Evolutionary conservation across 192 early-diverging fungal species (phyloP), one percentile per base, ranked within the genome.

Genomic region (Coemansia sp.): DNA sequence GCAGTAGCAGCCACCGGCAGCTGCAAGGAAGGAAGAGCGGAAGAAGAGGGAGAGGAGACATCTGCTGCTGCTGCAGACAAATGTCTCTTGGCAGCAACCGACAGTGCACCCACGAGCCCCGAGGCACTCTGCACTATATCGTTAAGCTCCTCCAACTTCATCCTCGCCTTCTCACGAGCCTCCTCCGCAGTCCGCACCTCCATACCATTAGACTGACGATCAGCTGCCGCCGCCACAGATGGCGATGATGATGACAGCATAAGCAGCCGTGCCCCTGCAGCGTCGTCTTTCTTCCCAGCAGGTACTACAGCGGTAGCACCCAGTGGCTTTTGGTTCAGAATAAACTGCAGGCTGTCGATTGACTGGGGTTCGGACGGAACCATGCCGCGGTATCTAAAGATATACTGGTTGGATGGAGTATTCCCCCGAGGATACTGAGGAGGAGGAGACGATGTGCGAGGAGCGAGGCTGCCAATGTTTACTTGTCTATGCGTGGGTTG

Each of bases 261-360:
- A 14, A 47, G 36, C 20, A 51, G 24, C 47, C 47, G 22, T 12
- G 47, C 22, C 3, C 47, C 47, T 25, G 24, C 47, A 11, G 10
- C 14, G 47, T 25, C 24, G 11, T n/a, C n/a, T n/a, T n/a, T n/a
- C n/a, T n/a, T n/a, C n/a, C n/a, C n/a, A n/a, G n/a, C n/a, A n/a
- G 24, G 15, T 27, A 51, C 47, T 12, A 51, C 10, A 20, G 36
- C 19, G 20, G 43, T 31, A 19, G 47, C 47, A 36, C 54, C 59
- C 6, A 72, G 54, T 17, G 71, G 71, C 29, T 38, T 60, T 41
- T 67, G 59, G 38, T 60, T 51, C 39, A 73, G 22, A 20, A 73
- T 61, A n/a, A 66, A 73, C 64, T 73, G 62, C 49, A 73, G 20
- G 6, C 37, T 20, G 51, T 60, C 62, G 19, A 73, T 39, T 1